Conservation (phyloP, 176 grass and related monocot species). For the Alopecurus myosuroides region DNA sequence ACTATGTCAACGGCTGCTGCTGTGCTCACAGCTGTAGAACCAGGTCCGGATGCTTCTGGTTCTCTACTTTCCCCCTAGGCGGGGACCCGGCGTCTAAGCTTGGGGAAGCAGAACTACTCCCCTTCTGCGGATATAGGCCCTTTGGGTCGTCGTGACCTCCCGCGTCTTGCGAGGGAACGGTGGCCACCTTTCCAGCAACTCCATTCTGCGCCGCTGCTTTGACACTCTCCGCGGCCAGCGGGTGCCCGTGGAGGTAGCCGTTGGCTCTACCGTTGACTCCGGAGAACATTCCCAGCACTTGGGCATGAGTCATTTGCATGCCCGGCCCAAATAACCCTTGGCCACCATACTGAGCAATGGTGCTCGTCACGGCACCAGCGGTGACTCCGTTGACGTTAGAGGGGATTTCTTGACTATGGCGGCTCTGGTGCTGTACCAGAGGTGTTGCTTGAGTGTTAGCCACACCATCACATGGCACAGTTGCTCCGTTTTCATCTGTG, state of each 20-base stretch:
- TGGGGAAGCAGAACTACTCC: conserved; percentile 16
- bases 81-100: conserved; percentile 34
- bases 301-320: conserved; percentile 43
- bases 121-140: background rate
- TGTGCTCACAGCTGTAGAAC: conserved; percentile 57
- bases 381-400: conserved; percentile 35
- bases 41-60: conserved; percentile 50
- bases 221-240: background rate
- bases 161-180: conserved; percentile 12
- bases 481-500: conserved; percentile 28
- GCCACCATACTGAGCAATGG: conserved; percentile 13
- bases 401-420: conserved; percentile 13
- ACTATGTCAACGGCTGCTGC: conserved; percentile 30
- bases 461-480: conserved; percentile 23
- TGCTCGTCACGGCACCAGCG: background rate
- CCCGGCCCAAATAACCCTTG: conserved; percentile 40
- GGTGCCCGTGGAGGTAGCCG: conserved; percentile 34
- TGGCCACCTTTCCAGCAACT: conserved; percentile 15
- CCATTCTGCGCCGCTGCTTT: conserved; percentile 19
- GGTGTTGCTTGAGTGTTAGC: background rate
- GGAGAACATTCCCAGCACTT: conserved; percentile 46
- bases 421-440: conserved; percentile 17
- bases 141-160: conserved; percentile 1
- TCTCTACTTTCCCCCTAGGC: conserved; percentile 26
- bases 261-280: conserved; percentile 42